Base-by-base conservation (phyloP, 2,329 filamentous ascomycete species). In the Chaetomium globosum region DNA sequence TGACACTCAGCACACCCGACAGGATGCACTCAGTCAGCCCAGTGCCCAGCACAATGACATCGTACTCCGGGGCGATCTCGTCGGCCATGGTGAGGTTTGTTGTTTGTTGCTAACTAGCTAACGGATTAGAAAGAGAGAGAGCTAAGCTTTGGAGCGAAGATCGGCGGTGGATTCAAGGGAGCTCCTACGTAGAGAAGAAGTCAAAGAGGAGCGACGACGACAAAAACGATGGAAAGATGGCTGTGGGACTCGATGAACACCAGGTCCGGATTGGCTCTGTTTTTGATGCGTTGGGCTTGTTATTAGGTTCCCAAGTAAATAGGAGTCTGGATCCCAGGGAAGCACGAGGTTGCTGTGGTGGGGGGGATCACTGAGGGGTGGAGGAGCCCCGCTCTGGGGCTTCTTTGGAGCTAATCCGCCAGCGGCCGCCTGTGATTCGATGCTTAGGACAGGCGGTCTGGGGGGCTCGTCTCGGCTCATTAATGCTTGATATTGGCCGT, bases 11-110 rank as follows among this genome's bases (percentile, higher is more conserved):
- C 68, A 99, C 93, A 80, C 93, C 95, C 77, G 94, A 97, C 73
- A 99, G 91, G 77, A 99, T 95, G 82, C 95, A 99, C 87, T 99
- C 95, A 70, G 94, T 98, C 86, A 99, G 82, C 77, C 95, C 93
- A 79, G 95, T 99, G 85, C 95, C 95, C 78, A 99, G 88, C 78
- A 99, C 95, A 78, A 99, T 88, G 80, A 97, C 92, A 86, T 99
- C 95, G 86, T 99, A 99, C 81, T 97, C 93, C 77, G 92, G 91
- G 73, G 93, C 92, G 77, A 99, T 97, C 81, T 98, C 95, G 78
- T 98, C 95, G 62, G 68, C 68, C 95, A 98, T 98, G 81, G 69
- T 85, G 53, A 39, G 53, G 49, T 61, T 61, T 48, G 21, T 30
- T 21, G 55, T n/a, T n/a, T 59, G 56, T n/a, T 61, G 49, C 39